Conservation (phyloP, 352 stramenopile species). For the Phytophthora brassicae region DNA sequence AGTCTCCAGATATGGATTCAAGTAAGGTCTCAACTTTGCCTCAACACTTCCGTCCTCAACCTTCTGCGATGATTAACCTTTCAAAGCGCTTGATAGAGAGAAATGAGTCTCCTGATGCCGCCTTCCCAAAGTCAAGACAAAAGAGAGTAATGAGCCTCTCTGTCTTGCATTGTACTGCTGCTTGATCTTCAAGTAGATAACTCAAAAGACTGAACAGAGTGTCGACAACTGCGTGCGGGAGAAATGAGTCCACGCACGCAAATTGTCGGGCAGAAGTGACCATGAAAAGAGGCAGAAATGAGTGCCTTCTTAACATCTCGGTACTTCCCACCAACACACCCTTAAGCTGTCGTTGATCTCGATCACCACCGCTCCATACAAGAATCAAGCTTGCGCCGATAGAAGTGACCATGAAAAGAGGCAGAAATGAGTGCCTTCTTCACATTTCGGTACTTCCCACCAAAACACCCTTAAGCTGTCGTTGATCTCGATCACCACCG, state of each 20-base stretch:
- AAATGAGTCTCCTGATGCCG: slow-evolving; percentile 29
- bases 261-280: too few species aligned
- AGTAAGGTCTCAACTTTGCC: slow-evolving; percentile 10
- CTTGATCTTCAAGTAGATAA: too few species aligned
- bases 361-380: slow-evolving; percentile 44
- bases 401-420: too few species aligned
- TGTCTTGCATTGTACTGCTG: too few species aligned
- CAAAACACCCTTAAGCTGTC: background rate
- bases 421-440: too few species aligned
- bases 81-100: slow-evolving; percentile 15
- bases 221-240: background rate
- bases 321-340: background rate
- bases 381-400: slow-evolving; percentile 59
- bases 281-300: slow-evolving; percentile 27
- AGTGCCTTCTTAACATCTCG: slow-evolving; percentile 23
- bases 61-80: slow-evolving; percentile 6
- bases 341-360: background rate
- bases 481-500: slow-evolving; percentile 15
- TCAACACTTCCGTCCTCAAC: slow-evolving; percentile 9
- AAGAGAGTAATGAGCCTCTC: slow-evolving; percentile 31
- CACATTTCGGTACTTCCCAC: too few species aligned
- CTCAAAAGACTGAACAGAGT: background rate
- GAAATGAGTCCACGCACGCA: slow-evolving; percentile 24
- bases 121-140: background rate
- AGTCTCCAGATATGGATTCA: slow-evolving; percentile 11